Base-by-base conservation (phyloP, 2,329 filamentous ascomycete genomes). In the Aspergillus sp. region DNA sequence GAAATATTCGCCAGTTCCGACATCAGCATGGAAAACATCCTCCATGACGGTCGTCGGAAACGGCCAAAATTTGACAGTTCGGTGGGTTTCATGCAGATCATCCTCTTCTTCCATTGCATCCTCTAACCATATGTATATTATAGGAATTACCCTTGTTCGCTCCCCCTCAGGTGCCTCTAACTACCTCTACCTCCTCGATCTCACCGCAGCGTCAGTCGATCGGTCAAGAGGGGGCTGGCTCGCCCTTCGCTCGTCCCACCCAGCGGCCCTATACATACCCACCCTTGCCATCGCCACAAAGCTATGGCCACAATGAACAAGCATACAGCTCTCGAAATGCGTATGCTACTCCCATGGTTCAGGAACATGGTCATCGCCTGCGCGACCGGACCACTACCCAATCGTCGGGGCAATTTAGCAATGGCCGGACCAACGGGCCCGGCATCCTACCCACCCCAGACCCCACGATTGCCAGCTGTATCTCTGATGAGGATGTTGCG, bases 401-500 rank as follows among this genome's bases (percentile, higher is more conserved):
- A 32, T 69, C 67, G 33, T 61, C 62, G 19, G 61, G 65, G 44
- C 63, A 65, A 37, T 72, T 70, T 43, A 64, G 64, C 53, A 69
- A 67, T 52, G 65, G 61, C 48, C 65, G 63, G 35, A 58, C 57
- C 38, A 61, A 66, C 45, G 71, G 65, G 44, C 65, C 75, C 53
- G 83, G 84, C 47, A 81, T 94, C 57, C 75, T 96, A 54, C 90
- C 90, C 17, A 98, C 93, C 2, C 93, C 93, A 22, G 93, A 97
- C 60, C 91, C 91, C n/a, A 98, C 93, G 10, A 87, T 97, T 59
- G 88, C 88, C 47, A 97, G 91, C 71, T 94, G 89, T 68, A 91
- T 98, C 68, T 97, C 91, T 12, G 93, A 98, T 65, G 93, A 98
- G 69, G 93, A 98, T 70, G 93, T 97, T 53, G 93, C 93, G 49